A percentile compares a stretch with the other conserved stretches of the same genome.
Conservation (phyloP, 2,329 filamentous ascomycete genomes). For the Aspergillus melleus region DNA sequence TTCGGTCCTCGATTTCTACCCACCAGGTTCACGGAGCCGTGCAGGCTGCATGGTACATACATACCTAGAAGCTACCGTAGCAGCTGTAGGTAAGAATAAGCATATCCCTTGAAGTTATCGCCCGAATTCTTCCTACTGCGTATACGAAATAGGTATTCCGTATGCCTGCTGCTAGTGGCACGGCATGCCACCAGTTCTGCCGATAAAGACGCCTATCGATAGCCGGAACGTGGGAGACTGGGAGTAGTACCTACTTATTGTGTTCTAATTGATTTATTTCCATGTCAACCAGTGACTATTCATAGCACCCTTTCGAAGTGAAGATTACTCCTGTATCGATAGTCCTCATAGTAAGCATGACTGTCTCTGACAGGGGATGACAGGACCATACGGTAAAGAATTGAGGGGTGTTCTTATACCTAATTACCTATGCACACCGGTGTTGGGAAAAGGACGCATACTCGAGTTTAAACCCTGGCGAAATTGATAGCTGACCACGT, state of each 20-base stretch:
- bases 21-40: neutral
- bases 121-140: conserved; percentile 5
- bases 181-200: too few species aligned
- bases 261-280: too few species aligned
- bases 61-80: conserved; percentile 3
- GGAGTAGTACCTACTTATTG: too few species aligned
- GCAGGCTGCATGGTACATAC: neutral
- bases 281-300: too few species aligned
- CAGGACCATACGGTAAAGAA: conserved; percentile 7
- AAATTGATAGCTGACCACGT: neutral
- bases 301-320: too few species aligned
- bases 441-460: neutral
- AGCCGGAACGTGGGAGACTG: conserved; percentile 20
- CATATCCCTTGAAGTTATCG: conserved; percentile 3
- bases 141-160: too few species aligned
- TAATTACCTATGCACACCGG: conserved; percentile 1
- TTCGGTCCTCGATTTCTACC: neutral
- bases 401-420: too few species aligned
- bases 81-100: neutral
- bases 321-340: too few species aligned
- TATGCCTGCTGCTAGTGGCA: conserved; percentile 3
- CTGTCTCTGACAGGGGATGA: neutral
- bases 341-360: neutral
- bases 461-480: neutral
- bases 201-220: too few species aligned